Evolutionary conservation across 441 rosid genomes (phyloP).

Genomic region (Monsonia emarginata): DNA sequence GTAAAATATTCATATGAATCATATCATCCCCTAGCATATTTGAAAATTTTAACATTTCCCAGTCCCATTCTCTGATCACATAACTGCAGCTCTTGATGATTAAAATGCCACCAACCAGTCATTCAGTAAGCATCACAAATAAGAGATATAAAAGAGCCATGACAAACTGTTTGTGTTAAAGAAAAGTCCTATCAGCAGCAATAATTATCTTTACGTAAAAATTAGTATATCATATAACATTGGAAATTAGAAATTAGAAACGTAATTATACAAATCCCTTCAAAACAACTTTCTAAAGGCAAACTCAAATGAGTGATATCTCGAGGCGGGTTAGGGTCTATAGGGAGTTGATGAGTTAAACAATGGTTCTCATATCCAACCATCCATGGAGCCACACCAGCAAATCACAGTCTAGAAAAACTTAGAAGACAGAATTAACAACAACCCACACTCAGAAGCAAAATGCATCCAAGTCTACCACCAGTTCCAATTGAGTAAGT

Average conservation of each 20-base stretch:
- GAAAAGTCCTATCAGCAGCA: not conserved
- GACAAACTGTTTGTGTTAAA: not conserved
- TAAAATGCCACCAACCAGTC: not conserved
- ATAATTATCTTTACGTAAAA: not conserved
- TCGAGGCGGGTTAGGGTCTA: not conserved
- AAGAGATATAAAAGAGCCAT: not conserved
- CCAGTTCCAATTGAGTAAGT: not conserved
- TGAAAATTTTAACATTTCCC: not conserved
- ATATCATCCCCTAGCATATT: not conserved
- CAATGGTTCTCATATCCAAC: not conserved
- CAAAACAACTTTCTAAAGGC: not conserved
- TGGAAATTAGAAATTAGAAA: not conserved
- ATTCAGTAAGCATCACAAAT: not conserved
- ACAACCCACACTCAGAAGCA: not conserved
- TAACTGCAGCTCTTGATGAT: not conserved
- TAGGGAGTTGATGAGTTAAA: not conserved
- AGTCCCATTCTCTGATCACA: not conserved
- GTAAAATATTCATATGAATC: not conserved
- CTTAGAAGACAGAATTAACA: not conserved
- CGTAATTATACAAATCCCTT: not conserved
- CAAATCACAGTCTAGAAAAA: not conserved
- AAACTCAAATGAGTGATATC: not conserved
- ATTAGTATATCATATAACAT: not conserved
- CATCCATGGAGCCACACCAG: not conserved
- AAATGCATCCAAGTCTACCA: not conserved